Evolutionary conservation across 805 yeast genomes (phyloP), one percentile per base, ranked within the genome.

Genomic region (Lachancea sp.): DNA sequence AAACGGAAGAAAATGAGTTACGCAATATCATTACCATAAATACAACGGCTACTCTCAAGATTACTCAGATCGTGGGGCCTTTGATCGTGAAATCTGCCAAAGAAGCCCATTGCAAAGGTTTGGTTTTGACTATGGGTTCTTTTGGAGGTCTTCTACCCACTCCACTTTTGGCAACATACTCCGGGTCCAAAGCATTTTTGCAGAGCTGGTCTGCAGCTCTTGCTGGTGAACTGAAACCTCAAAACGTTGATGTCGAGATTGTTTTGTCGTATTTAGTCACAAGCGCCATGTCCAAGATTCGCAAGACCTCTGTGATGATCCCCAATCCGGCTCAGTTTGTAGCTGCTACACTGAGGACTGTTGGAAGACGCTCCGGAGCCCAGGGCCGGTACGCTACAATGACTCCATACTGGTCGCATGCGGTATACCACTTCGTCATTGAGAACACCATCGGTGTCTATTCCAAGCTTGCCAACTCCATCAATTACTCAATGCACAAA

Each of bases 401-500:
- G 41, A 90, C 97, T 1, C 98, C 98, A 24, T 92, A 71, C 72
- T 88, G 95, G 86, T 64, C 87, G 2, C 98, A 92, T 65, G 97
- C 97, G 2, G 59, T 90, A 38, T 78, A 89, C 80, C 95, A 89
- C 61, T 89, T 84, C 73, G 69, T 69, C 40, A 77, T 89, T 47
- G 89, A 78, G 36, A 75, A 75, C 55, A 74, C 87, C 8, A 80
- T 88, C 36, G 97, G 98, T 20, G 87, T 84, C 30, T 87, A 72
- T 66, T 78, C 90, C 42, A 71, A 70, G 49, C 25, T 82, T 16
- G 95, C 84, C 32, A 83, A 84, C 53, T 54, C 61, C 25, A 59
- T 85, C 56, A 90, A 89, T 66, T 72, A 70, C 52, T 63, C 65
- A 39, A 83, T 87, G 86, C 97, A 92, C 68, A 69, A 72, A 59